Evolutionary conservation across 2,329 filamentous ascomycete species (phyloP), one percentile per base, ranked within the genome.

Genomic region (Fusarium camptoceras): DNA sequence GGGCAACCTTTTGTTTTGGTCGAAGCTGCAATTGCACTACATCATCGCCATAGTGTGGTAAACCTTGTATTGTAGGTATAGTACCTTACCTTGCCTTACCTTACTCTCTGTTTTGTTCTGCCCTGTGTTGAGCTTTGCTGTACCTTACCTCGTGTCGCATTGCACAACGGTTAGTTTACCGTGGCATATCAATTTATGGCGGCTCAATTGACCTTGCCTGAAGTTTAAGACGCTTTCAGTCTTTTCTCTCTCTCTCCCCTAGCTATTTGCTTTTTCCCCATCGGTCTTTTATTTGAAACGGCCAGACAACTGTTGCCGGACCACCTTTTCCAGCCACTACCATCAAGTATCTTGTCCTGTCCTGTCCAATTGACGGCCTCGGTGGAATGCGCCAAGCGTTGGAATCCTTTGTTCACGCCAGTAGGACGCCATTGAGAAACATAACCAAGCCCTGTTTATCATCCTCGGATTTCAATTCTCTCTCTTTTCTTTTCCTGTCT

Each of bases 351-450:
- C 47, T 50, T 22, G 47, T 34, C 30, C 47, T 50, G 59, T 30
- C 20, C 62, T 39, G 63, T 59, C 70, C 72, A 72, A 75, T 75
- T 75, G 62, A 41, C 42, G 53, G 59, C 24, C 28, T 50, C 34
- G 27, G 65, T 68, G 62, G 71, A 72, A 74, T 73, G 67, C 50
- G 70, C 73, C 70, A 70, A 73, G 70, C 46, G 55, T 31, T 41
- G 48, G 57, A 65, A 62, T 67, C 56, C 69, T 70, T 72, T 74
- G 70, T 75, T 61, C 73, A 48, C 59, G 59, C 62, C 56, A 63
- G 55, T 47, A 63, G 39, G 51, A 59, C 42, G 41, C 31, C 43
- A 28, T 37, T 37, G 55, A 56, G 34, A 44, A 54, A 39, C 41
- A 56, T 37, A 57, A 61, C 22, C 24, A 57, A 61, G 34, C 48